These are phyloP conservation scores for Nicotiana undulata DNA, from an alignment of 257 asterid genomes.

Conservation along the genomic window DNA sequence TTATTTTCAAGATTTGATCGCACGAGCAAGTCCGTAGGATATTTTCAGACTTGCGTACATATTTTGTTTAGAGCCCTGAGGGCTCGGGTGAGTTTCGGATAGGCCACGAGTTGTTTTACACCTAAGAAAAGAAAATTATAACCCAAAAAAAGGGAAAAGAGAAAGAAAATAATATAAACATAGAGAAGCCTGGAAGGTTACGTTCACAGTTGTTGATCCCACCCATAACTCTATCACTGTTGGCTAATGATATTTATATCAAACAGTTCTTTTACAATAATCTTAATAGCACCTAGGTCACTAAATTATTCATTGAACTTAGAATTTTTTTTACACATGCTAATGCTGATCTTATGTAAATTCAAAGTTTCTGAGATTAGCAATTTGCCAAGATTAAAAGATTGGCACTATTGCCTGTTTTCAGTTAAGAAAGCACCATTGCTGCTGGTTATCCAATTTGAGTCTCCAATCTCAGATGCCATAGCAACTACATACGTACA, in stretches of 20 bases:
- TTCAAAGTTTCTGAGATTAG: too few species aligned
- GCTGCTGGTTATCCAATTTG: constrained; percentile 15
- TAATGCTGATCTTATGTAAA: too few species aligned
- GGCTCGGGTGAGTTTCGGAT: too few species aligned
- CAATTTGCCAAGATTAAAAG: too few species aligned
- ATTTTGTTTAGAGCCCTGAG: too few species aligned
- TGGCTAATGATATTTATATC: background rate
- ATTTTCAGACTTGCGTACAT: too few species aligned
- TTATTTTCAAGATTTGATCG: too few species aligned
- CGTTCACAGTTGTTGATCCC: background rate
- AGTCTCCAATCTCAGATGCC: constrained; percentile 17
- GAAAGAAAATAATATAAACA: background rate
- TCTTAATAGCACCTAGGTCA: background rate
- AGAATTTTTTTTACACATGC: too few species aligned
- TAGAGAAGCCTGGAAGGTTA: background rate
- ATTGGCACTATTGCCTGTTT: background rate
- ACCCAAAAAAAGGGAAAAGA: background rate
- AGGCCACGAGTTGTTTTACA: too few species aligned
- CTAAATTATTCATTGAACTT: too few species aligned
- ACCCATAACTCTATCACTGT: background rate
- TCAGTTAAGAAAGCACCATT: background rate
- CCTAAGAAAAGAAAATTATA: background rate
- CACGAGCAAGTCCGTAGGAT: too few species aligned
- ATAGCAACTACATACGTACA: constrained; percentile 7
- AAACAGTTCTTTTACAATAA: background rate